Evolutionary conservation across 139 green algal species (phyloP).

Genomic region (Ostreobium quekettii): DNA sequence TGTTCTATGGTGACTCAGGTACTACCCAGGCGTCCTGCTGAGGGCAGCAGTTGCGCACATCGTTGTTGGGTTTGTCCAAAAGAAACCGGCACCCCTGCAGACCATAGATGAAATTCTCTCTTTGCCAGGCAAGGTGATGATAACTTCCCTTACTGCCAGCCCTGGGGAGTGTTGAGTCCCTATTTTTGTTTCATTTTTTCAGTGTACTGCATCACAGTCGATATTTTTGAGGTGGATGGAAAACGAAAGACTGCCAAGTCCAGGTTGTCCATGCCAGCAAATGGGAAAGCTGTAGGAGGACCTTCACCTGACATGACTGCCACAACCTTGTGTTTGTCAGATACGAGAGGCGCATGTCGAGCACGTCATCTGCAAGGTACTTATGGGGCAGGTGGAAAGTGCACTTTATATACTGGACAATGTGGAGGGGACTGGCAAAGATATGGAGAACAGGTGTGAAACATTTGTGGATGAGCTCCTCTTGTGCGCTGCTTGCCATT

Average conservation of each 20-base stretch:
- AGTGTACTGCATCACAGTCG: too few relatives aligned
- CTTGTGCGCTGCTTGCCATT: too few relatives aligned
- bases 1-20: slow-evolving; percentile 24
- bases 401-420: slow-evolving; percentile 3
- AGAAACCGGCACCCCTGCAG: slow-evolving; percentile 39
- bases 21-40: slow-evolving; percentile 39
- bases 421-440: slow-evolving; percentile 10
- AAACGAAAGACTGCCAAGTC: too few relatives aligned
- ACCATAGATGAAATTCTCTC: slow-evolving; percentile 9
- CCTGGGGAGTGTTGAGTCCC: too few relatives aligned
- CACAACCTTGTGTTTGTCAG: too few relatives aligned
- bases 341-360: slow-evolving; percentile 14
- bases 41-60: slow-evolving; percentile 41
- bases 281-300: too few relatives aligned
- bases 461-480: too few relatives aligned
- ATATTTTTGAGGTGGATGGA: too few relatives aligned
- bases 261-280: too few relatives aligned
- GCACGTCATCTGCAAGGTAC: slow-evolving; percentile 6
- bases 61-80: slow-evolving; percentile 44
- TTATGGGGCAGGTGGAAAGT: slow-evolving; percentile 1
- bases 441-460: background rate
- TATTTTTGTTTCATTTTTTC: too few relatives aligned
- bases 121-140: slow-evolving; percentile 6
- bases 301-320: too few relatives aligned
- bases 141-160: too few relatives aligned